A percentile compares a stretch with the other conserved stretches of the same genome.
Conservation (phyloP, 371 early-diverging fungal genomes). For the Polyrhizophydium stewartii region DNA sequence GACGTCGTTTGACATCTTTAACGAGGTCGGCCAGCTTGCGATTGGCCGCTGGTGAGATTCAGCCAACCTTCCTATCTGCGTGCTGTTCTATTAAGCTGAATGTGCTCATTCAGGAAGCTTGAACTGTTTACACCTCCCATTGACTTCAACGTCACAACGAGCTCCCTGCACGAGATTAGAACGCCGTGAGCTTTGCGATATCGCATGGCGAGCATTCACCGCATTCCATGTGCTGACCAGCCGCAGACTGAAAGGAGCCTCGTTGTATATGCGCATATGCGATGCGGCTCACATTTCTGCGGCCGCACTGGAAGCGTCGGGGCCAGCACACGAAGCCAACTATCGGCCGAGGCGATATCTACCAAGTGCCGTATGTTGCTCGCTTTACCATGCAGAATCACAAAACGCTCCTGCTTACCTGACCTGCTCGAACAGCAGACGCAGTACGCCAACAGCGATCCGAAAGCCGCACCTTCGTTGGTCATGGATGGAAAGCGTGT, state of each 20-base stretch:
- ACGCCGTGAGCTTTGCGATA: background rate
- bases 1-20: slow-evolving; percentile 1
- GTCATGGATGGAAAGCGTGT: too few species aligned
- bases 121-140: slow-evolving; percentile 1
- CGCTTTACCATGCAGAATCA: too few species aligned
- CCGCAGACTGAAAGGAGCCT: too few species aligned
- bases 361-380: background rate
- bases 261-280: slow-evolving; percentile 3
- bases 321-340: background rate
- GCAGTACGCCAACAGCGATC: background rate
- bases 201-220: too few species aligned
- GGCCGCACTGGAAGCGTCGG: background rate
- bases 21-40: background rate
- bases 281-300: background rate
- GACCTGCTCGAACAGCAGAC: background rate
- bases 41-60: background rate
- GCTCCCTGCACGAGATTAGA: background rate
- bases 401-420: too few species aligned
- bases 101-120: background rate
- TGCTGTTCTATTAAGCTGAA: background rate
- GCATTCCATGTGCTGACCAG: too few species aligned
- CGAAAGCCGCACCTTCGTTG: too few species aligned
- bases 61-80: too few species aligned
- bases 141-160: slow-evolving; percentile 3
- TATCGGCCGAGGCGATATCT: background rate